Evolutionary conservation across 352 stramenopile species (phyloP).

Genomic region (Phytophthora macrochlamydospora): DNA sequence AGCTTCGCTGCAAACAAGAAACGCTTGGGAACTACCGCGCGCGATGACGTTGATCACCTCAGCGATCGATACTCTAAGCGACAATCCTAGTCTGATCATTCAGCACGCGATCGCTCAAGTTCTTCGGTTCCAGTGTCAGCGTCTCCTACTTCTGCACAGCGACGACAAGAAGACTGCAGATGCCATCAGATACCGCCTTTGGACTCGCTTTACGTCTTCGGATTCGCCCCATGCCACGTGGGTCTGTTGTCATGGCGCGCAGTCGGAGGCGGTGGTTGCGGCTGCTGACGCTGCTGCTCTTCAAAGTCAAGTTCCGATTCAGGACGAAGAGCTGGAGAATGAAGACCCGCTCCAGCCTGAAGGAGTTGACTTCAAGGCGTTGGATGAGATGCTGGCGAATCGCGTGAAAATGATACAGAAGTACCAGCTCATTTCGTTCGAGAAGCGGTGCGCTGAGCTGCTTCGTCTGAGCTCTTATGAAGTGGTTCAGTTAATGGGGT

Average conservation of each 20-base stretch:
- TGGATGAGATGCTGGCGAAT: conserved; percentile 36
- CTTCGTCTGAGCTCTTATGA: conserved; percentile 58
- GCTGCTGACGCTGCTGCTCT: conserved; percentile 14
- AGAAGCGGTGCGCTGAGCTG: conserved; percentile 44
- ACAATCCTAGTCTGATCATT: conserved; percentile 20
- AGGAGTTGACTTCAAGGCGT: conserved; percentile 13
- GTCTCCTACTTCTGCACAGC: conserved; percentile 48
- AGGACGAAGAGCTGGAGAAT: conserved; percentile 11
- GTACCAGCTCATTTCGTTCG: conserved; percentile 50
- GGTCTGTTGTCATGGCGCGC: conserved; percentile 48
- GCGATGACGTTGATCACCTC: conserved; percentile 38
- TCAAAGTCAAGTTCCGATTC: conserved; percentile 11
- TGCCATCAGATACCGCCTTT: conserved; percentile 36
- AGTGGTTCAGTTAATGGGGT: conserved; percentile 62
- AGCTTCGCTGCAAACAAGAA: conserved; percentile 9
- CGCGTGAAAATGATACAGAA: conserved; percentile 29
- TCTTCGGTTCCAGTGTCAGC: conserved; percentile 46
- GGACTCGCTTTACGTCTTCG: conserved; percentile 53
- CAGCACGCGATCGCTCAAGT: conserved; percentile 28
- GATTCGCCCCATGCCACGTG: conserved; percentile 45
- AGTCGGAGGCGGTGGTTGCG: conserved; percentile 15
- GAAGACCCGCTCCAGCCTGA: conserved; percentile 20
- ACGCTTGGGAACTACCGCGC: conserved; percentile 26
- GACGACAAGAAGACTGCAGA: conserved; percentile 22
- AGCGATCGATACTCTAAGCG: conserved; percentile 21